phyloP scores from a whole-genome alignment of 2,329 filamentous ascomycete species.

The Cadophora sp. region DNA sequence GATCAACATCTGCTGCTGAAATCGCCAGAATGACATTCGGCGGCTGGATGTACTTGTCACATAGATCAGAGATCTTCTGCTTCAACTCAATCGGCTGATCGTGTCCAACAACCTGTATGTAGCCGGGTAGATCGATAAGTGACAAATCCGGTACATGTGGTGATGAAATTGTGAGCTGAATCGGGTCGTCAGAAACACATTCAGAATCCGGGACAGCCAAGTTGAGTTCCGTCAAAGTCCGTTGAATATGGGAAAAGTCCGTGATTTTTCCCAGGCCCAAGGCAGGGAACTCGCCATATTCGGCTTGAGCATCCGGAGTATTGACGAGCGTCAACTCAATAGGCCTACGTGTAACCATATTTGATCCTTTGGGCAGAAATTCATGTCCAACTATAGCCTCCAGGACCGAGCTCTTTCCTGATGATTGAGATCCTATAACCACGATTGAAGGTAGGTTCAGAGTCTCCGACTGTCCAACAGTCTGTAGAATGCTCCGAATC shows the following conservation, averaged over 20 bases:
- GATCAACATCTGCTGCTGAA: constrained; percentile 94
- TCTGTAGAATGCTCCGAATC: constrained; percentile 89
- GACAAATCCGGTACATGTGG: constrained; percentile 95
- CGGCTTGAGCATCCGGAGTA: constrained; percentile 82
- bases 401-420: constrained; percentile 95
- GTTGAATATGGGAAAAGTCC: constrained; percentile 91
- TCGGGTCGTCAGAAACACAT: constrained; percentile 96
- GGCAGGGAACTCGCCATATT: constrained; percentile 96
- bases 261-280: constrained; percentile 87
- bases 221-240: constrained; percentile 93
- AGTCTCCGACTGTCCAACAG: constrained; percentile 88
- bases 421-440: constrained; percentile 98
- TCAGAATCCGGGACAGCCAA: constrained; percentile 88
- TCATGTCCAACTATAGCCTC: constrained; percentile 98
- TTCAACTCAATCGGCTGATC: constrained; percentile 92
- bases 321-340: constrained; percentile 97
- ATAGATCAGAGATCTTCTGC: constrained; percentile 93
- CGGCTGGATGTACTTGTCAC: constrained; percentile 96
- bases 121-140: constrained; percentile 93
- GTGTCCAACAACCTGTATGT: constrained; percentile 93
- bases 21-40: constrained; percentile 98
- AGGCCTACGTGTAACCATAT: constrained; percentile 96
- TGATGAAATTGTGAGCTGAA: constrained; percentile 94
- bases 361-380: constrained; percentile 95
- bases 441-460: constrained; percentile 94